Evolutionary conservation across 768 basidiomycete genomes (phyloP), one percentile per base, ranked within the genome.

Genomic region (Trametopsis cervina): DNA sequence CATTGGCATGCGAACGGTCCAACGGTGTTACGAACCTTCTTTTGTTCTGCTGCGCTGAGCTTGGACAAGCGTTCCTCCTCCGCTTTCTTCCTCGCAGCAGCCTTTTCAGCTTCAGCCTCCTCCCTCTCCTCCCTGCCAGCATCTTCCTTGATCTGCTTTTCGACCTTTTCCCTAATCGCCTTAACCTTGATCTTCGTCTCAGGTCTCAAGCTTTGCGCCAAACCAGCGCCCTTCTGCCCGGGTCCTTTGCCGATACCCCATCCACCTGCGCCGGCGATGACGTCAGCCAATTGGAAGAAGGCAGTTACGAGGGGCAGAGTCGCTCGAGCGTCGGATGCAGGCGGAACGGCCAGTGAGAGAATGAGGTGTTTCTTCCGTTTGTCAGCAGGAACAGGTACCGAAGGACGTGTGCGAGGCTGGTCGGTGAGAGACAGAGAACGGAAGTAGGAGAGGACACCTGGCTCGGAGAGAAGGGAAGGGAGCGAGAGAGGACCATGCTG

Each of bases 371-470:
- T 88, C 57, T 80, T 73, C 51, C 76, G 75, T 37, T 78, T 64
- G 41, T 71, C 64, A 33, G 77, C 63, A 4, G 75, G 58, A 37
- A 82, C 50, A 0, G 80, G 75, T 2, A 67, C 62, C 1, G 58
- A 51, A 1, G 93, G 93, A 46, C 86, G 81, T 20, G 74, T 72
- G 44, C 81, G 72, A 6, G 92, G 89, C 59, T 91, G 88, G 69
- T 96, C 93, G 21, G 92, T 90, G 46, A 92, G 86, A 40, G 90
- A 81, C 55, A 95, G 76, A 29, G 86, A 91, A 56, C 87, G 85
- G 74, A 96, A 89, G 69, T 88, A 83, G 33, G 80, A 76, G 40
- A 77, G 72, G 40, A 83, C 71, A 42, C 75, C 75, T 23, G 86
- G 78, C 54, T 86, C 73, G 43, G 76, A 70, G 45, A 95, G 70